A percentile compares a stretch with the other conserved stretches of the same genome.
Evolutionary conservation across 371 early-diverging fungal species (phyloP).

Genomic region (Coemansia linderi): DNA sequence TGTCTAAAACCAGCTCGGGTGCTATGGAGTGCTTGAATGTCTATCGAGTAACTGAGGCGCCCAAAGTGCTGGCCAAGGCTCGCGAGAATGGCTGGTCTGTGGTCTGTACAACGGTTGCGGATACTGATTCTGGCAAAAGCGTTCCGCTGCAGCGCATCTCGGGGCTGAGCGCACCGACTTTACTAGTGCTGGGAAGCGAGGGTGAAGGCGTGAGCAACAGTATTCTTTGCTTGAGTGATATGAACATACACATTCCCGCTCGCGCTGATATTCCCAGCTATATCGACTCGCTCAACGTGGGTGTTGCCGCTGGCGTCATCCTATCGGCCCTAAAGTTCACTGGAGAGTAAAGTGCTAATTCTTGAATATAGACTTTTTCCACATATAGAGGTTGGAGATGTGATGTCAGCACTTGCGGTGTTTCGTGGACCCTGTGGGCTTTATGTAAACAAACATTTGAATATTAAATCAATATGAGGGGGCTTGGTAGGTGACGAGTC

Average conservation of each 20-base stretch:
- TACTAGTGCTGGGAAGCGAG: conserved; percentile 67
- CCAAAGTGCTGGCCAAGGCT: conserved; percentile 50
- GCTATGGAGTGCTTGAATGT: conserved; percentile 61
- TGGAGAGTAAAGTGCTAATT: conserved; percentile 15
- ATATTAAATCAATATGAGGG: too few species aligned
- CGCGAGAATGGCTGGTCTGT: conserved; percentile 61
- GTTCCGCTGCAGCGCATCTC: conserved; percentile 5
- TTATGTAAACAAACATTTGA: too few species aligned
- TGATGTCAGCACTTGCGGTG: too few species aligned
- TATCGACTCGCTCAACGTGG: conserved; percentile 67
- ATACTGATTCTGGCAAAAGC: neutral
- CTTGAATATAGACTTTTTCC: neutral
- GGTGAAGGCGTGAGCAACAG: conserved; percentile 57
- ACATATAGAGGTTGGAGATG: neutral
- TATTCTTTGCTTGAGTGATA: conserved; percentile 56
- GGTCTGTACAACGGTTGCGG: conserved; percentile 56
- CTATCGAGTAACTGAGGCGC: conserved; percentile 51
- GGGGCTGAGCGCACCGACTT: conserved; percentile 37
- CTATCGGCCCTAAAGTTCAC: conserved; percentile 47
- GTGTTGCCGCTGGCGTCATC: conserved; percentile 64
- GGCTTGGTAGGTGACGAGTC: too few species aligned
- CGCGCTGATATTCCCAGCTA: conserved; percentile 22
- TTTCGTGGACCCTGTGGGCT: too few species aligned
- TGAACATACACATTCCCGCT: conserved; percentile 51
- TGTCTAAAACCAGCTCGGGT: conserved; percentile 65